Base-by-base conservation (phyloP, 306 rosid genomes). In the Casuarina glauca region DNA sequence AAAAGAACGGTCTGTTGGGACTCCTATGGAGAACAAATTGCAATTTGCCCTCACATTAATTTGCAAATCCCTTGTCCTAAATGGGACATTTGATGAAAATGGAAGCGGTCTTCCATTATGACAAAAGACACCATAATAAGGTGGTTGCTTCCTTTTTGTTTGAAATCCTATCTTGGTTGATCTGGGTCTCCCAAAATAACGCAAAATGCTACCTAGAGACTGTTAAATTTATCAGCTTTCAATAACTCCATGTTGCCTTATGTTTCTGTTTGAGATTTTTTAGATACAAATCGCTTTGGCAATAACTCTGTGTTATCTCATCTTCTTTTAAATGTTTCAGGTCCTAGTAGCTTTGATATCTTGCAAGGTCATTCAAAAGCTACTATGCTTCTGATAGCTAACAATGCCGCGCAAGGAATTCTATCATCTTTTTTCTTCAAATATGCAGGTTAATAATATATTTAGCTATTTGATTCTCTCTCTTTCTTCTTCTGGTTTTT, bases 371-470 rank as follows among this genome's bases (percentile, higher is more conserved):
- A 91, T 89, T 96, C 99, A 64, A 91, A 79, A 84, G 99, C 99
- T 79, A 96, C 99, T 44, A 82, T 96, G 87, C 88, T 96, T 71
- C 80, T 96, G 79, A 91, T 96, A 74, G 97, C 92, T 70, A 96
- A 96, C 83, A 96, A 96, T 81, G 98, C 99, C 26, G 98, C 98
- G 46, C 99, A 96, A 86, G 99, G 99, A 84, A 93, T 96, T 81
- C 77, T 96, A 78, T 93, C 99, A 44, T 96, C 99, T 32, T 96
- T 96, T 86, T 96, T 96, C 88, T 96, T 96, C 90, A 93, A 96
- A 91, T 96, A 96, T 81, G 99, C 99, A 82, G 99, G 99, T 93
- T 74, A 79, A 45, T 75, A 54, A 61, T 72, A 72, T 55, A 62
- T 11, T 46, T 48, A 46, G 69, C 49, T 66, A 42, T 42, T 41